Base-by-base conservation (phyloP, 2,329 filamentous ascomycete genomes). In the Blastomyces gilchristii region DNA sequence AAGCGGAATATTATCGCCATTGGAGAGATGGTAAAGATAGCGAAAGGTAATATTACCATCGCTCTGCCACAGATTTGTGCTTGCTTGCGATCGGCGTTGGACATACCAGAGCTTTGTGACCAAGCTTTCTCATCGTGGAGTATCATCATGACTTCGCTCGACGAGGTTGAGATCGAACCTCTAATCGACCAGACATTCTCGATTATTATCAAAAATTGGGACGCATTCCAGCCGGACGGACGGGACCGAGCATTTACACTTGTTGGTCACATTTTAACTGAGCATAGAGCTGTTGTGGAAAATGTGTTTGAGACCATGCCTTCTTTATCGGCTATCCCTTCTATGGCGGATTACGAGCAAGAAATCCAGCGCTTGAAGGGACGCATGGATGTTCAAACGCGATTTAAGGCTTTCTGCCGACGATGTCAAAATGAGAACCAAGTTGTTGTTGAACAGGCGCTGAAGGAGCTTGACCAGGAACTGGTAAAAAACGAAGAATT, bases 21-120 rank as follows among this genome's bases (percentile, higher is more conserved):
- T 71, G 89, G 91, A 68, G 90, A 96, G 72, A 89, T 99, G 83
- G 88, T 97, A 59, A 85, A 81, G 62, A 80, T 95, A 58, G 89
- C 90, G 54, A 87, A 86, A 69, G 81, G 81, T 2, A 86, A 89
- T 70, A 85, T 92, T 41, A 87, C 86, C 65, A 86, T 88, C 68
- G 94, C 90, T 59, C 81, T 96, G 50, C 93, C 94, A 28, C 93
- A 93, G 86, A 93, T 97, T 63, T 91, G 91, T 67, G 91, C 93
- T n/a, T 97, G 90, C 71, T 80, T 99, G 14, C 86, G 96, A 66
- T 91, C 91, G 28, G 91, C 91, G 0, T 83, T 97, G 64, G 82
- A 88, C 18, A 84, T 89, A 60, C 81, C 86, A 54, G 83, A 87
- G 57, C 81, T 99, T n/a, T 86, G 90, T 65, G 82, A 90, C 65